phyloP scores from a whole-genome alignment of 2,329 filamentous ascomycete species.

The Pseudogymnoascus sp. region DNA sequence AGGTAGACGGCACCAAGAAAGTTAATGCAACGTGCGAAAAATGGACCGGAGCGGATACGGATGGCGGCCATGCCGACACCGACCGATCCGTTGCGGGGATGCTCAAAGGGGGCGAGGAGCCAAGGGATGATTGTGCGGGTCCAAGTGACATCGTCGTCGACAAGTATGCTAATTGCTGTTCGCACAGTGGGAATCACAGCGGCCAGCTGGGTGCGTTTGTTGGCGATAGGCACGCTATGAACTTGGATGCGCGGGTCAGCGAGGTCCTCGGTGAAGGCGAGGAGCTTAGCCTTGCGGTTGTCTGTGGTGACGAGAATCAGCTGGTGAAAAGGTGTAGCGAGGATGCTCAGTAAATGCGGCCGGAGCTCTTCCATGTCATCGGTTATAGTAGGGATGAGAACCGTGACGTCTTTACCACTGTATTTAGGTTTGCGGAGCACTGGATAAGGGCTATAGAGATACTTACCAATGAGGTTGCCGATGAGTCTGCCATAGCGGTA shows the following conservation, averaged over 20 bases:
- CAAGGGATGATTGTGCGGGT: conserved; percentile 77
- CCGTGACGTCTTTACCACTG: conserved; percentile 76
- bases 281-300: conserved; percentile 62
- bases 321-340: conserved; percentile 60
- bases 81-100: conserved; percentile 75
- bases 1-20: conserved; percentile 90
- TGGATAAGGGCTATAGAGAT: conserved; percentile 77
- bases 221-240: conserved; percentile 73
- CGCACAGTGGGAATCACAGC: conserved; percentile 77
- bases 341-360: conserved; percentile 69
- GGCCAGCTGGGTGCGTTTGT: conserved; percentile 91
- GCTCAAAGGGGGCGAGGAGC: conserved; percentile 89
- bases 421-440: conserved; percentile 68
- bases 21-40: conserved; percentile 63
- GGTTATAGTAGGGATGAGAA: conserved; percentile 89
- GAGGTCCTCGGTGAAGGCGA: conserved; percentile 57
- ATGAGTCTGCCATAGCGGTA: conserved; percentile 82
- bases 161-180: conserved; percentile 82
- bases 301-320: conserved; percentile 83
- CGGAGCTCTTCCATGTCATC: conserved; percentile 77
- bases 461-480: conserved; percentile 78
- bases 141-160: conserved; percentile 94
- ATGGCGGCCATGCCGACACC: conserved; percentile 82
- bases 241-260: conserved; percentile 58
- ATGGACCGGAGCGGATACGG: conserved; percentile 51